A percentile compares a stretch with the other conserved stretches of the same genome.
phyloP scores from a whole-genome alignment of 176 grass and related monocot species.

The Luzula sylvatica region DNA sequence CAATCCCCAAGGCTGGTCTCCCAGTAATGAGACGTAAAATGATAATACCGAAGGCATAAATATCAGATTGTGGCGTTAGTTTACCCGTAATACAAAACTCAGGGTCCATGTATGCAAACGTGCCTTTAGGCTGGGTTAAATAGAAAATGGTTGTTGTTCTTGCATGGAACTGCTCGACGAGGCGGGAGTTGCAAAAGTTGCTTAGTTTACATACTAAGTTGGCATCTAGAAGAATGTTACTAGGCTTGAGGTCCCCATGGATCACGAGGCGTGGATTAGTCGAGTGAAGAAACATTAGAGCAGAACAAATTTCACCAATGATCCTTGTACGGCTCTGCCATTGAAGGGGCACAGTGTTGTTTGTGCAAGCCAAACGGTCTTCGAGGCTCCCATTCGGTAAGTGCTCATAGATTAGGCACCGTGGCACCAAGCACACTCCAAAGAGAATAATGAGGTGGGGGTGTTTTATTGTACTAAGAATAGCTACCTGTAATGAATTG shows the following conservation, averaged over 20 bases:
- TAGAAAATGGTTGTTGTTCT: slow-evolving; percentile 8
- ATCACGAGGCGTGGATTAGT: slow-evolving; percentile 34
- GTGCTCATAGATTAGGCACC: slow-evolving; percentile 33
- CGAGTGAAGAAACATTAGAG: slow-evolving; percentile 42
- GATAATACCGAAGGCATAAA: slow-evolving; percentile 47
- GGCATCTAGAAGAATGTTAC: slow-evolving; percentile 45
- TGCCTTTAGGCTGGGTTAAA: slow-evolving; percentile 20
- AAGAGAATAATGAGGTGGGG: slow-evolving; percentile 40
- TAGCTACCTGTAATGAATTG: slow-evolving; percentile 23
- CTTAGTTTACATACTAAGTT: slow-evolving; percentile 45
- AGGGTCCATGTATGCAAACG: slow-evolving; percentile 41
- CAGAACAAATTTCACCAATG: slow-evolving; percentile 37
- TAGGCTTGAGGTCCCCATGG: slow-evolving; percentile 44
- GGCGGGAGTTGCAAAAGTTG: slow-evolving; percentile 43
- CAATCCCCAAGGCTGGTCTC: slow-evolving; percentile 12
- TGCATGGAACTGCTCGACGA: slow-evolving; percentile 17
- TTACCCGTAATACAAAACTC: slow-evolving; percentile 28
- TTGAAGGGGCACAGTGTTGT: slow-evolving; percentile 31
- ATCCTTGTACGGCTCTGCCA: slow-evolving; percentile 47
- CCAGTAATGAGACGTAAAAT: slow-evolving; percentile 39
- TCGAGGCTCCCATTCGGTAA: slow-evolving; percentile 43
- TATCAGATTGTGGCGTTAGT: slow-evolving; percentile 38
- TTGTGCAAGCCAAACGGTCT: slow-evolving; percentile 25
- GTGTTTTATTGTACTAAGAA: slow-evolving; percentile 35
- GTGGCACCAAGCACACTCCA: slow-evolving; percentile 22